Evolutionary conservation across 1,284 basidiomycete species (phyloP).

Genomic region (Cryptococcus floricola): DNA sequence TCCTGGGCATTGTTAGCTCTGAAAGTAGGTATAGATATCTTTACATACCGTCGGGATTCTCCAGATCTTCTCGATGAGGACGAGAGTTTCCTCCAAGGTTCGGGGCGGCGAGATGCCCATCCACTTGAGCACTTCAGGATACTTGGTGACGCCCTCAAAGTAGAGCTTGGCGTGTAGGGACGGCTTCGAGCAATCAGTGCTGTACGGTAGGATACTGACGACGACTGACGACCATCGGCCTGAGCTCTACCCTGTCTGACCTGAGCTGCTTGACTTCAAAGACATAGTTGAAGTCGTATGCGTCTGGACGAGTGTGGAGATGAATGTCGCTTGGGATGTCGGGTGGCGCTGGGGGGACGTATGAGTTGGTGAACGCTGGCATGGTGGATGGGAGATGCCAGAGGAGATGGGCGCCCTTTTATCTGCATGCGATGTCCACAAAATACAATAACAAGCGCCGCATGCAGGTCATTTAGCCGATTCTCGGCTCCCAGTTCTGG

Average conservation of each 20-base stretch:
- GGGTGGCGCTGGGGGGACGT: constrained; percentile 13
- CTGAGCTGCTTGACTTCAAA: constrained; percentile 30
- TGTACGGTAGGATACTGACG: too few species aligned
- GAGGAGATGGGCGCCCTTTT: background rate
- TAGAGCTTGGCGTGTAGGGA: constrained; percentile 34
- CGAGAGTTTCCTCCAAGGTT: constrained; percentile 28
- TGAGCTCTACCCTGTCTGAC: constrained; percentile 32
- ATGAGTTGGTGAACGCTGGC: constrained; percentile 20
- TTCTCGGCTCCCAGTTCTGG: too few species aligned
- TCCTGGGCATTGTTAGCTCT: constrained; percentile 8
- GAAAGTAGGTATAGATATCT: background rate
- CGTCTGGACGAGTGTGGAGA: constrained; percentile 30
- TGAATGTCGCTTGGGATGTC: constrained; percentile 22
- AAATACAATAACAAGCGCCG: too few species aligned
- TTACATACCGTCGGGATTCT: constrained; percentile 22
- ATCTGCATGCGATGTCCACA: background rate
- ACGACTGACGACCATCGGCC: constrained; percentile 29
- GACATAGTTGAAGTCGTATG: constrained; percentile 47
- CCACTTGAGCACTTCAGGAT: constrained; percentile 28
- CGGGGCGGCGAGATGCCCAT: constrained; percentile 15
- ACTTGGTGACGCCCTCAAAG: constrained; percentile 23
- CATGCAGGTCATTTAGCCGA: too few species aligned
- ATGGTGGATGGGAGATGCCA: background rate
- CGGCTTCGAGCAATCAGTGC: constrained; percentile 11
- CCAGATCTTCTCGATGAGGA: constrained; percentile 26